These are phyloP conservation scores for Coprinellus micaceus DNA, from an alignment of 768 basidiomycete species.

Conservation along the genomic window DNA sequence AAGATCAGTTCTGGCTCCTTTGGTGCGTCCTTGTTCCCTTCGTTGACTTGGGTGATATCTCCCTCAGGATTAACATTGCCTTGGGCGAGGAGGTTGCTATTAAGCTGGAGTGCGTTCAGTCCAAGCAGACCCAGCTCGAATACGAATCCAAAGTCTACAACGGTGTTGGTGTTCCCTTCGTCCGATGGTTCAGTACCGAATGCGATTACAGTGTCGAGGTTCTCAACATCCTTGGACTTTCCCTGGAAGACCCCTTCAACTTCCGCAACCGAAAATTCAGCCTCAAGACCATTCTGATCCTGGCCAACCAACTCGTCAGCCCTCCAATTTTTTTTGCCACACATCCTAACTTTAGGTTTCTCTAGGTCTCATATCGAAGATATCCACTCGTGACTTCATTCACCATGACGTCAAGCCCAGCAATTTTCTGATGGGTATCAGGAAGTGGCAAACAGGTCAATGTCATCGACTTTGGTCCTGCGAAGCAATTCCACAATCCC, in stretches of 20 bases:
- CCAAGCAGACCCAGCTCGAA: slow-evolving; percentile 99
- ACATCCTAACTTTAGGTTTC: slow-evolving; percentile 13
- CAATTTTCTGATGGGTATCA: slow-evolving; percentile 99
- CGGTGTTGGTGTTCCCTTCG: slow-evolving; percentile 97
- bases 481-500: slow-evolving; percentile 99
- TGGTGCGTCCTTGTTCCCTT: slow-evolving; percentile 53
- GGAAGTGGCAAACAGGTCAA: slow-evolving; percentile 99
- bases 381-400: slow-evolving; percentile 98
- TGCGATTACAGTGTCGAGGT: slow-evolving; percentile 99
- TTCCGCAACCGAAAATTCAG: slow-evolving; percentile 97
- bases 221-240: slow-evolving; percentile 90
- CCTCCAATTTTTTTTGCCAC: slow-evolving; percentile 9
- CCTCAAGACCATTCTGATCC: slow-evolving; percentile 92
- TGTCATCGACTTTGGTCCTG: slow-evolving; percentile 95
- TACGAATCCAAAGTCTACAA: slow-evolving; percentile 96
- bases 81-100: slow-evolving; percentile 99
- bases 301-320: slow-evolving; percentile 93
- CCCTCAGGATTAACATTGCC: slow-evolving; percentile 99
- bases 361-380: slow-evolving; percentile 94
- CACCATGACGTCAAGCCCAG: slow-evolving; percentile 99
- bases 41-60: slow-evolving; percentile 76
- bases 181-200: slow-evolving; percentile 91
- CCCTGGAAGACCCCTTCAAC: slow-evolving; percentile 88
- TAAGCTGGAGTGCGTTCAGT: slow-evolving; percentile 99
- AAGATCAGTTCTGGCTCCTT: slow-evolving; percentile 99